Base-by-base conservation (phyloP, 768 basidiomycete species). In the Saitozyma podzolica region DNA sequence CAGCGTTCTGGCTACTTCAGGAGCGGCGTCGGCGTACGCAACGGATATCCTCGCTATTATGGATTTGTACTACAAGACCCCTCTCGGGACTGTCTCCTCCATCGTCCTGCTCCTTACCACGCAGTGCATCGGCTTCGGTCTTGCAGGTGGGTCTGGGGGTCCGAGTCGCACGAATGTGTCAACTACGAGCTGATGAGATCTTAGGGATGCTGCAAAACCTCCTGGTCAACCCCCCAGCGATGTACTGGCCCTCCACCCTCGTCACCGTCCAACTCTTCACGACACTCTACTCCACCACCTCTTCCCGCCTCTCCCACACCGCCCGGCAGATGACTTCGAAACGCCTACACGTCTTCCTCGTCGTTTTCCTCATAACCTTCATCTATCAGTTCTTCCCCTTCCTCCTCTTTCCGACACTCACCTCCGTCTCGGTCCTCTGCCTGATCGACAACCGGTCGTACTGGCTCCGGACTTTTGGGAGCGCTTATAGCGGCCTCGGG, bases 21-120 rank as follows among this genome's bases (percentile, higher is more conserved):
- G 78, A n/a, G 71, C 74, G 11, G 56, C 68, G 8, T 73, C 77
- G 2, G 80, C 80, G 1, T 80, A 80, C 58, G 80, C 78, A 5
- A 70, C 76, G 2, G 80, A 80, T 61, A 80, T 80, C 52, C 62
- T 80, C 19, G 75, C 79, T 14, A 80, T 80, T 60, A 73, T 80
- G 57, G 68, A 75, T n/a, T 65, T 80, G 40, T 80, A 80, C 67
- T 79, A 68, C 62, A 70, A 78, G 49, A 72, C 68, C 16, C 70
- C 75, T 0, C 64, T 80, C 8, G 62, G 64, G 8, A 55, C 73
- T 2, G 5, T 78, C 16, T 65, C 75, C 7, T 76, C 77, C 6
- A 68, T 80, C 45, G 65, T 74, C 13, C 58, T 80, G 6, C 66
- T 80, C 1, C 69, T 80, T 42, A 79, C 78, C 1, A 80, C 80